Percentiles rank a stretch among this genome's conserved stretches.
These are phyloP conservation scores for Rhexocercosporidium sp. DNA, from an alignment of 2,329 filamentous ascomycete genomes.

Conservation along the genomic window DNA sequence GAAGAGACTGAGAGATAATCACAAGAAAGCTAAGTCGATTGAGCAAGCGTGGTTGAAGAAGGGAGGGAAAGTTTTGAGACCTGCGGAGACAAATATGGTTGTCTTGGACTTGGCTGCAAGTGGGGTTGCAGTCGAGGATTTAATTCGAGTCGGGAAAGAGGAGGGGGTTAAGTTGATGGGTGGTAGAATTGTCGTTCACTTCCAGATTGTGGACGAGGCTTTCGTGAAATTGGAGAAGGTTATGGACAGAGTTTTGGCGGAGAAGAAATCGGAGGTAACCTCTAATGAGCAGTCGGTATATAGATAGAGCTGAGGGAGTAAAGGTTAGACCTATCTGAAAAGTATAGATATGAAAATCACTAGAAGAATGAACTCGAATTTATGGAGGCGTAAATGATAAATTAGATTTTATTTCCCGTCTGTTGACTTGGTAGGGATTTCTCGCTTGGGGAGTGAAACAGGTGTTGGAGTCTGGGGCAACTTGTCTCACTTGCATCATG, in stretches of 20 bases:
- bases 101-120: conserved; percentile 67
- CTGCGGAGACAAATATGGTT: conserved; percentile 77
- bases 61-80: conserved; percentile 64
- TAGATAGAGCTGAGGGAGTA: neutral
- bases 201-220: conserved; percentile 67
- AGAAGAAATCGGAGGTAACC: neutral
- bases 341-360: neutral
- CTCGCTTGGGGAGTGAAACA: too few relatives aligned
- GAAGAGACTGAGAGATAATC: conserved; percentile 63
- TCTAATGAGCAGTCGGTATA: conserved; percentile 5
- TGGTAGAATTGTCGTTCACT: conserved; percentile 69
- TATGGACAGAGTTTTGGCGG: conserved; percentile 8
- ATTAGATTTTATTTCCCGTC: too few relatives aligned
- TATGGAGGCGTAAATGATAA: too few relatives aligned
- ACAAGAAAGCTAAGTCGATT: conserved; percentile 66
- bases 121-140: conserved; percentile 56
- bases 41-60: conserved; percentile 63
- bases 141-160: conserved; percentile 58
- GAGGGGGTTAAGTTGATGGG: conserved; percentile 61
- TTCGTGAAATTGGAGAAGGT: conserved; percentile 41
- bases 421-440: too few relatives aligned
- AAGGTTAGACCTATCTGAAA: neutral
- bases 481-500: neutral
- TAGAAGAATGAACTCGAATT: neutral
- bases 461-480: neutral